Conservation (phyloP, 805 yeast genomes). For the Priceomyces melissophilus region DNA sequence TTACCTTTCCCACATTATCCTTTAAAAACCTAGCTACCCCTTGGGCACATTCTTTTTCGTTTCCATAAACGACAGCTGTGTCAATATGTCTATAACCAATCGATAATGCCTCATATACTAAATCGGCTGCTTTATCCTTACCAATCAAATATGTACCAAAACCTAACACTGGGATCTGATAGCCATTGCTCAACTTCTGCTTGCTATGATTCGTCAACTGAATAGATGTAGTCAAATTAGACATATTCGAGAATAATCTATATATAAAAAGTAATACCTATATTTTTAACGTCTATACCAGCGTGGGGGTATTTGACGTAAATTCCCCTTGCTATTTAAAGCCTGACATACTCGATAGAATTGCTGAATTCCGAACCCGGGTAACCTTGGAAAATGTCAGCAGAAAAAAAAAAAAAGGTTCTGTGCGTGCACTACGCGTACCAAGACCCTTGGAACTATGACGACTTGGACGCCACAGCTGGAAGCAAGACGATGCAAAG, state of each 20-base stretch:
- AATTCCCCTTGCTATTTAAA: too few relatives aligned
- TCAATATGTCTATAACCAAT: conserved; percentile 75
- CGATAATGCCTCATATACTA: conserved; percentile 56
- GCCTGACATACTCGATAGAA: too few relatives aligned
- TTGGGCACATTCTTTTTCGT: conserved; percentile 58
- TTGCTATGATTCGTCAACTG: conserved; percentile 31
- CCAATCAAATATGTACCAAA: conserved; percentile 53
- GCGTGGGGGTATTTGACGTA: too few relatives aligned
- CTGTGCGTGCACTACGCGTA: too few relatives aligned
- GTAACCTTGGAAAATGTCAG: too few relatives aligned
- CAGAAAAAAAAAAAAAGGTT: too few relatives aligned
- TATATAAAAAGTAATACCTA: too few relatives aligned
- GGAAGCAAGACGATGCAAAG: too few relatives aligned
- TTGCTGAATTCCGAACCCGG: too few relatives aligned
- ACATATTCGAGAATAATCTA: conserved; percentile 8
- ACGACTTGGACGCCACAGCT: too few relatives aligned
- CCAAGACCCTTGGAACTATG: too few relatives aligned
- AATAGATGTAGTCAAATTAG: conserved; percentile 27
- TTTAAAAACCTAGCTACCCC: conserved; percentile 55
- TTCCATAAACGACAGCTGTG: conserved; percentile 64
- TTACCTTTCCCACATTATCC: conserved; percentile 32
- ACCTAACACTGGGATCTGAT: conserved; percentile 53
- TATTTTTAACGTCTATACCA: too few relatives aligned
- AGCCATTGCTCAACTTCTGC: conserved; percentile 53
- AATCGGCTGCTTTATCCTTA: conserved; percentile 29